These are phyloP conservation scores for Irpex lacteus DNA, from an alignment of 1,284 basidiomycete species.

Conservation along the genomic window DNA sequence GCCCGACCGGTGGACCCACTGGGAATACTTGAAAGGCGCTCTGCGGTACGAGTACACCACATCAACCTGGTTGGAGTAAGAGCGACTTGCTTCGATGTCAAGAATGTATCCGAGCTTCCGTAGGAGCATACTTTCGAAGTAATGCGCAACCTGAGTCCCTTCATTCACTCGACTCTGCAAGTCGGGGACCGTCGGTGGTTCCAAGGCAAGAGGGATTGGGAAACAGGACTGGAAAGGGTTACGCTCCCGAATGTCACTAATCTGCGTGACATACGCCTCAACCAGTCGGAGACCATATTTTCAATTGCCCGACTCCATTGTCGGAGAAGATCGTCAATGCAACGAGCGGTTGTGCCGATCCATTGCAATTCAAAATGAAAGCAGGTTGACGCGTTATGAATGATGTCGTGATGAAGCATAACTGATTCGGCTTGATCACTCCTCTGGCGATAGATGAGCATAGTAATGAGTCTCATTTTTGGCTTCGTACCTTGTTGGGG, in stretches of 20 bases:
- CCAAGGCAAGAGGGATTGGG: slow-evolving; percentile 70
- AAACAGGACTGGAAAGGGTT: slow-evolving; percentile 90
- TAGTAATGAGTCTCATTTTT: neutral
- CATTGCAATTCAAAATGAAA: slow-evolving; percentile 95
- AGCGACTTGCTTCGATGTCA: slow-evolving; percentile 77
- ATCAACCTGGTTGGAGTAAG: slow-evolving; percentile 78
- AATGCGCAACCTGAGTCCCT: slow-evolving; percentile 53
- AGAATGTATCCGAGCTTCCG: slow-evolving; percentile 80
- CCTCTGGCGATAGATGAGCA: slow-evolving; percentile 40
- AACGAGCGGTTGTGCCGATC: slow-evolving; percentile 95
- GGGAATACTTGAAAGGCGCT: slow-evolving; percentile 74
- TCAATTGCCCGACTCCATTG: slow-evolving; percentile 87
- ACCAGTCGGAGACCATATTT: slow-evolving; percentile 90
- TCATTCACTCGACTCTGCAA: slow-evolving; percentile 67
- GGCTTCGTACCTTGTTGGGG: slow-evolving; percentile 57
- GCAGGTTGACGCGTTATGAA: slow-evolving; percentile 87
- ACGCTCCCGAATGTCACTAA: slow-evolving; percentile 75
- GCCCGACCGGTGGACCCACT: slow-evolving; percentile 87
- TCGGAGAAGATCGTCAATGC: slow-evolving; percentile 88
- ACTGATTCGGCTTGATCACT: slow-evolving; percentile 88
- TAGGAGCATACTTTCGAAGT: slow-evolving; percentile 82
- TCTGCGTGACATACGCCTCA: slow-evolving; percentile 88
- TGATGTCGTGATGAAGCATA: slow-evolving; percentile 87
- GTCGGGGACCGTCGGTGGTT: slow-evolving; percentile 72
- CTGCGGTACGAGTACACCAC: slow-evolving; percentile 90